Percentiles rank a stretch among this genome's conserved stretches.
These are phyloP conservation scores for Cyclotella choctawhatcheeana DNA, from an alignment of 108 stramenopile genomes.

Conservation along the genomic window DNA sequence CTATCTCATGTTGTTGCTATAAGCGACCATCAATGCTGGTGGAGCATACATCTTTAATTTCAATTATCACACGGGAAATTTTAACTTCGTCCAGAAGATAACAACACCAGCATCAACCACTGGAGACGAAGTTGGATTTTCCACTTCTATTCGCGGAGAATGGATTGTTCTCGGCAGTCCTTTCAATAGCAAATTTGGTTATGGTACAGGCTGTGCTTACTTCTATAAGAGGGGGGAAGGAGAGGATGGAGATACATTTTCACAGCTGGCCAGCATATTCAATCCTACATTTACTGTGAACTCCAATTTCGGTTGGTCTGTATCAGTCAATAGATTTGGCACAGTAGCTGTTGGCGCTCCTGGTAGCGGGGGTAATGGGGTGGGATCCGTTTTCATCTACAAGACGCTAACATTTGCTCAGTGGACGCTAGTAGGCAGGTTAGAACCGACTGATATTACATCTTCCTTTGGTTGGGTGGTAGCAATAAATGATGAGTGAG, in stretches of 20 bases:
- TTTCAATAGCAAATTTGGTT: conserved; percentile 13
- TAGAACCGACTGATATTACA: conserved; percentile 17
- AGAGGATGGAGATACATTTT: conserved; percentile 15
- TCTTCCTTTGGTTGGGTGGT: conserved; percentile 25
- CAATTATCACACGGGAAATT: too few relatives aligned
- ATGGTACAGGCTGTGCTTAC: background rate
- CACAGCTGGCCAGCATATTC: background rate
- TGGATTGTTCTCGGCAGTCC: conserved; percentile 18
- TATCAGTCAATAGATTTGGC: conserved; percentile 10
- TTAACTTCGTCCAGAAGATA: conserved; percentile 11
- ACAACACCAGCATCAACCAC: background rate
- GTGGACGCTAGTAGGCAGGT: background rate
- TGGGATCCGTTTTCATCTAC: conserved; percentile 17
- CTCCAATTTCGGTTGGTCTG: conserved; percentile 26
- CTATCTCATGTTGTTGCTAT: background rate
- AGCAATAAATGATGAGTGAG: conserved; percentile 3
- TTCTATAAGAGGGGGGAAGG: background rate
- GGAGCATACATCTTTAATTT: conserved; percentile 15
- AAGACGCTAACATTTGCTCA: background rate
- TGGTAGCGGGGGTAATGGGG: background rate
- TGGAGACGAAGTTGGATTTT: conserved; percentile 15
- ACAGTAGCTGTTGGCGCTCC: conserved; percentile 15
- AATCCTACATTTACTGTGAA: background rate
- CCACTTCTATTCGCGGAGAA: background rate
- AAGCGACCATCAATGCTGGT: conserved; percentile 10